Conservation (phyloP, 306 rosid species). For the Urtica urens region DNA sequence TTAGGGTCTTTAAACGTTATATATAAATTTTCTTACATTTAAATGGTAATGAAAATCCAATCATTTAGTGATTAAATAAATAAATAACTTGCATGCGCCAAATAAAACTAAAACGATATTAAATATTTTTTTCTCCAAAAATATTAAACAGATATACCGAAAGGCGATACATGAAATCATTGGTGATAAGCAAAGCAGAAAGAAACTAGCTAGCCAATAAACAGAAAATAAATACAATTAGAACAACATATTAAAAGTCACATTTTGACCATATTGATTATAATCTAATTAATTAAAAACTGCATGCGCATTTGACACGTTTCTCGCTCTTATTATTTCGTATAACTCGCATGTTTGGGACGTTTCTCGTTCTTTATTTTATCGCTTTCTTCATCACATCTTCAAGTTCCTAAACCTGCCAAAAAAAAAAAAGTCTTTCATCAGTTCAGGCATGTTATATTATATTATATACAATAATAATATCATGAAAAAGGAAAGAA, state of each 20-base stretch:
- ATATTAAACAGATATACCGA: too few relatives aligned
- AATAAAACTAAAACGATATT: too few relatives aligned
- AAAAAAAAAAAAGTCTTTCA: neutral
- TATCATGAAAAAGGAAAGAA: neutral
- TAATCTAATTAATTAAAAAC: neutral
- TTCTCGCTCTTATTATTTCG: neutral
- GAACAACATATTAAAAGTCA: neutral
- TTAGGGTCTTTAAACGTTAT: neutral
- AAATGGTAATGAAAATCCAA: too few relatives aligned
- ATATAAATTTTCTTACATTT: neutral
- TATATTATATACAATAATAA: neutral
- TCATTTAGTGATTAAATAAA: too few relatives aligned
- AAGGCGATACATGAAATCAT: too few relatives aligned
- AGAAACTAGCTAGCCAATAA: too few relatives aligned
- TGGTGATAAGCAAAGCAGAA: too few relatives aligned
- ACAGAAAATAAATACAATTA: too few relatives aligned
- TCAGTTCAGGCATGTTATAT: too few relatives aligned
- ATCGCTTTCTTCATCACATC: conserved; percentile 16
- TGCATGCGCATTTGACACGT: neutral
- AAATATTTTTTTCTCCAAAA: too few relatives aligned
- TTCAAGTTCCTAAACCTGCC: conserved; percentile 32
- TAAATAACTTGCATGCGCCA: too few relatives aligned
- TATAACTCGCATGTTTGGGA: neutral
- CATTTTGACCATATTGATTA: neutral
- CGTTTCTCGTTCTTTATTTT: neutral